Evolutionary conservation across 257 asterid species (phyloP), one percentile per base, ranked within the genome.

Genomic region (Gentiana straminea): DNA sequence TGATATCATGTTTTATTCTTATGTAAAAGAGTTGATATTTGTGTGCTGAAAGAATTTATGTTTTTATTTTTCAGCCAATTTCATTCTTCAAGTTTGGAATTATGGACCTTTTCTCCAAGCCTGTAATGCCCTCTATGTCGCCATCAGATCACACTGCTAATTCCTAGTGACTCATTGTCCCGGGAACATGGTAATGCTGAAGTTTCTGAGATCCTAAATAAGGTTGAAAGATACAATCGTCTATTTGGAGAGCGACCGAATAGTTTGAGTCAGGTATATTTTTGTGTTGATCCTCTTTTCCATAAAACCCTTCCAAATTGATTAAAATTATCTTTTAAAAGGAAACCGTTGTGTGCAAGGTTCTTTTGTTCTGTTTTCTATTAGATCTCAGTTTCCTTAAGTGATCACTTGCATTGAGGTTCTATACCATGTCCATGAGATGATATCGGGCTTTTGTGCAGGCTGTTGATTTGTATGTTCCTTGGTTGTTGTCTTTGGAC

Each of bases 71-170:
- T 11, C 51, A 91, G 99, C 93, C 51, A 74, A 64, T 56, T 92
- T 97, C 73, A 85, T 88, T 60, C 61, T 83, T 52, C 93, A 79
- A 77, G 85, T 79, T 62, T 92, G 99, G 99, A 75, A 88, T 57
- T 77, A 83, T 57, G 89, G 84, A 63, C 65, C 88, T 55, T 94
- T 91, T 54, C 78, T 85, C 65, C 90, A 77, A 64, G 89, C 95
- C 51, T 88, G 97, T 66, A 85, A 57, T 92, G 99, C 52, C 95
- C 97, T 38, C 67, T 92, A 13, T 92, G 99, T 69, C 83, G 97
- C 55, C 97, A 97, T 35, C 86, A 66, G 62, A 85, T 92, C 69
- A 84, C 86, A 54, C 74, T 92, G 73, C 68, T 92, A 83, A 90
- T 92, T 68, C 99, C 99, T 47, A 75, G 77, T 52, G 93, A 77